These are phyloP conservation scores for Persicaria tinctoria DNA, from an alignment of 148 eudicot species.

Conservation along the genomic window DNA sequence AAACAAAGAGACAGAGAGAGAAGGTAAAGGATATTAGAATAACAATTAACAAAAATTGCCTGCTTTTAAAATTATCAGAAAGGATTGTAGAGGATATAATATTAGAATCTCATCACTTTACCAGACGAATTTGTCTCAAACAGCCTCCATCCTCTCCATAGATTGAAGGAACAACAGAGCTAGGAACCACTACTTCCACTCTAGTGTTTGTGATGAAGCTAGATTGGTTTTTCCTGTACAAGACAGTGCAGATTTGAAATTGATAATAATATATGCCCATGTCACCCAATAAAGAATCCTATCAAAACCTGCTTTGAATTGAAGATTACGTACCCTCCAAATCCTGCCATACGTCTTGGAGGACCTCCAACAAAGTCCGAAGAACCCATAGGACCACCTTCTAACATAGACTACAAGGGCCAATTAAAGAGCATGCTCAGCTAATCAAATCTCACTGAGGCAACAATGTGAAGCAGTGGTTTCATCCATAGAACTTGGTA, in stretches of 20 bases:
- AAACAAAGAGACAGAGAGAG: background rate
- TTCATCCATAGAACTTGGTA: background rate
- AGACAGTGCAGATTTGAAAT: background rate
- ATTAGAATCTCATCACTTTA: conserved; percentile 16
- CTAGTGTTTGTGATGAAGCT: conserved; percentile 77
- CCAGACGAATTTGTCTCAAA: conserved; percentile 78
- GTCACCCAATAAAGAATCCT: conserved; percentile 7
- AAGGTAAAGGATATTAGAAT: background rate
- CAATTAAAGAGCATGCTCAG: background rate
- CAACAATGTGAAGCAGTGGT: background rate
- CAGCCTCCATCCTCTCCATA: conserved; percentile 95
- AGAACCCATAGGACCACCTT: conserved; percentile 56
- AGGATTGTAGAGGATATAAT: background rate
- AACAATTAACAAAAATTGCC: background rate
- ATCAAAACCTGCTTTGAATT: background rate
- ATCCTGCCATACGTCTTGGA: conserved; percentile 59
- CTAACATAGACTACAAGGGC: conserved; percentile 33
- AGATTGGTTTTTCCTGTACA: conserved; percentile 50
- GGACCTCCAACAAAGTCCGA: conserved; percentile 59
- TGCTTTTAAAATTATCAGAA: background rate
- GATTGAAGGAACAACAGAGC: conserved; percentile 71
- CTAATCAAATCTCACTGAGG: background rate
- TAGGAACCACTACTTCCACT: conserved; percentile 88
- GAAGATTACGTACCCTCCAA: conserved; percentile 57
- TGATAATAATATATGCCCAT: background rate